phyloP scores from a whole-genome alignment of 2,329 filamentous ascomycete species.

The Fusarium staphyleae region DNA sequence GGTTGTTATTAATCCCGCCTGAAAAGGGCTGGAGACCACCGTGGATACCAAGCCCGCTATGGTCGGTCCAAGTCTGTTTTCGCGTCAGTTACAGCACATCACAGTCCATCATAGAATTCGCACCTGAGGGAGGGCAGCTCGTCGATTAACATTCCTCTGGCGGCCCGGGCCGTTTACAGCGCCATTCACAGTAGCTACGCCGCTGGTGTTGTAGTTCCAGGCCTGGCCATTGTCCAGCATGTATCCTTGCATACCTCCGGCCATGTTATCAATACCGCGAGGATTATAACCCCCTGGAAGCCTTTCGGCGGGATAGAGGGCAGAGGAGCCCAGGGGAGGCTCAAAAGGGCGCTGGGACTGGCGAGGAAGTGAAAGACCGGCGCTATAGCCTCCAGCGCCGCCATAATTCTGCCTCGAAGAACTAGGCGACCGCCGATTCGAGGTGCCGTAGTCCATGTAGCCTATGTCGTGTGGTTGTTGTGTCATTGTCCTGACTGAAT shows the following conservation, averaged over 20 bases:
- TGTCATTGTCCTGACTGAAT: conserved; percentile 45
- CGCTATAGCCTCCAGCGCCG: conserved; percentile 57
- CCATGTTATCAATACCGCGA: conserved; percentile 63
- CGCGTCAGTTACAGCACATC: conserved; percentile 18
- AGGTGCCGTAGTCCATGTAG: conserved; percentile 72
- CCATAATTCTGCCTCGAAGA: conserved; percentile 68
- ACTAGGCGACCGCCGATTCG: conserved; percentile 70
- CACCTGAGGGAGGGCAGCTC: conserved; percentile 76
- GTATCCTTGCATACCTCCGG: conserved; percentile 54
- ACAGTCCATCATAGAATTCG: conserved; percentile 32
- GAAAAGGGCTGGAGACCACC: conserved; percentile 48
- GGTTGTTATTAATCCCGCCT: conserved; percentile 47
- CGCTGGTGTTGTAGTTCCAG: conserved; percentile 77
- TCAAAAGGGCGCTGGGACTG: conserved; percentile 80
- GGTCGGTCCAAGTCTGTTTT: conserved; percentile 60
- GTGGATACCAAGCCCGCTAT: conserved; percentile 53
- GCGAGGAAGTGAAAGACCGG: conserved; percentile 52
- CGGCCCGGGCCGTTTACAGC: conserved; percentile 70
- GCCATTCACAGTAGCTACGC: conserved; percentile 68
- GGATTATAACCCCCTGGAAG: conserved; percentile 64
- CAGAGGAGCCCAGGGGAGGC: conserved; percentile 66
- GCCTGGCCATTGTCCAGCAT: conserved; percentile 75
- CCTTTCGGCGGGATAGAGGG: conserved; percentile 75
- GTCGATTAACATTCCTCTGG: conserved; percentile 61
- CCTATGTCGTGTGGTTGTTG: conserved; percentile 67